These are phyloP conservation scores for Lipomyces chichibuensis DNA, from an alignment of 805 yeast species.

Conservation along the genomic window DNA sequence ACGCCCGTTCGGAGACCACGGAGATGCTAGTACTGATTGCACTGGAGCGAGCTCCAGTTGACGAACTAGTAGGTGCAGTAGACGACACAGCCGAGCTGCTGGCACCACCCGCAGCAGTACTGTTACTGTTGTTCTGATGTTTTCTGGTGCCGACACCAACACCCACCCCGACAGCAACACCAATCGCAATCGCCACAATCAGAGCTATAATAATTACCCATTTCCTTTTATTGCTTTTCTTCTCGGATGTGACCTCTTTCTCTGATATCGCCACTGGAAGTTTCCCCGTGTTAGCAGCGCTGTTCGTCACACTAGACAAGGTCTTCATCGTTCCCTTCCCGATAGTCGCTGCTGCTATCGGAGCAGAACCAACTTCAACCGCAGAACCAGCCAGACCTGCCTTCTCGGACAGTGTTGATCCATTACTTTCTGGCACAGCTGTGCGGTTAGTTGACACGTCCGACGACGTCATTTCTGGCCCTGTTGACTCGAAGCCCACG, in stretches of 20 bases:
- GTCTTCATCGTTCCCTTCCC: background rate
- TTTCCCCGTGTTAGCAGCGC: background rate
- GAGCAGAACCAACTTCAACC: conserved; percentile 9
- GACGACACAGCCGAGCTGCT: conserved; percentile 9
- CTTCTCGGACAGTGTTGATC: background rate
- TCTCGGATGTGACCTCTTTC: background rate
- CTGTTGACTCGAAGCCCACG: background rate
- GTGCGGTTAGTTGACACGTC: background rate
- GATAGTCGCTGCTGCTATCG: conserved; percentile 3
- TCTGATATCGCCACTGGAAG: conserved; percentile 5
- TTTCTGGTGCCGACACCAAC: conserved; percentile 31
- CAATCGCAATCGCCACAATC: conserved; percentile 30
- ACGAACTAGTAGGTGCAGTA: background rate
- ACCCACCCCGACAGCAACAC: conserved; percentile 36
- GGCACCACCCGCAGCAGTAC: conserved; percentile 6
- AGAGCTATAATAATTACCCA: conserved; percentile 16
- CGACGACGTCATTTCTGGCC: background rate
- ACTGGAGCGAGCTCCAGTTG: background rate
- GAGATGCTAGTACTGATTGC: background rate
- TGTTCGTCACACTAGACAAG: too few relatives aligned
- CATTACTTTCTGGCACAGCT: background rate
- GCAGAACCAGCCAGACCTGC: background rate
- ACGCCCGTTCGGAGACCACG: background rate
- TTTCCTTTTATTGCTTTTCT: conserved; percentile 7
- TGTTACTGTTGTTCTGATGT: conserved; percentile 4